Percentiles rank a stretch among this genome's conserved stretches.
These are phyloP conservation scores for Piper betle DNA, from an alignment of 164 flowering plant genomes.

Conservation along the genomic window DNA sequence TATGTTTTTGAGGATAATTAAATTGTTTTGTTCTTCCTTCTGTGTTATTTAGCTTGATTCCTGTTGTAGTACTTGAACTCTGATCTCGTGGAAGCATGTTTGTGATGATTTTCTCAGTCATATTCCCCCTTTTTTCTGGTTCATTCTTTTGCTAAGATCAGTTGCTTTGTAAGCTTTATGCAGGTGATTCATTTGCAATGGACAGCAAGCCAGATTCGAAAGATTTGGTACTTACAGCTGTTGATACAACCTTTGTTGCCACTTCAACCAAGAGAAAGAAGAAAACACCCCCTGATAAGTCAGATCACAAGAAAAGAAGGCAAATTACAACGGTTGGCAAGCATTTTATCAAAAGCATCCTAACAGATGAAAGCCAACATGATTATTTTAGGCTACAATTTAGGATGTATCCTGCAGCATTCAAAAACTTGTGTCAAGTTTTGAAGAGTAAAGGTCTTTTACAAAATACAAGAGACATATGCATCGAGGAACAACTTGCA, in stretches of 20 bases:
- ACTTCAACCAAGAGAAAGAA: not conserved
- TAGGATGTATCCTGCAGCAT: constrained; percentile 4
- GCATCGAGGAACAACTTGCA: constrained; percentile 9
- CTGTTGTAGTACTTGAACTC: too few species aligned
- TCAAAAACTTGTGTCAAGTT: constrained; percentile 3
- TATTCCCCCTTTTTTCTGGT: not conserved
- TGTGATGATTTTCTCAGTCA: not conserved
- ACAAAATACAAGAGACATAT: constrained; percentile 1
- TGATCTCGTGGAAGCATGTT: too few species aligned
- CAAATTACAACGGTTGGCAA: not conserved
- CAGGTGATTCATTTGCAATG: not conserved
- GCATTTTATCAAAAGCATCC: not conserved
- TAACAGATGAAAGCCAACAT: not conserved
- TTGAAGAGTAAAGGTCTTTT: constrained; percentile 2
- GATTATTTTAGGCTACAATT: not conserved
- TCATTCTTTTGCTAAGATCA: not conserved
- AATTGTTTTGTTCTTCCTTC: not conserved
- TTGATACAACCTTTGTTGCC: not conserved
- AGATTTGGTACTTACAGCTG: not conserved
- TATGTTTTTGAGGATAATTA: not conserved
- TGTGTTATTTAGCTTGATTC: not conserved
- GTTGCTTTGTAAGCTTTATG: too few species aligned
- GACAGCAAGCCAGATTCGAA: not conserved
- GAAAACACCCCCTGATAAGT: not conserved
- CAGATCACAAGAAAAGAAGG: not conserved